phyloP scores from a whole-genome alignment of 768 basidiomycete species.

The Termitomyces eurrhizus region DNA sequence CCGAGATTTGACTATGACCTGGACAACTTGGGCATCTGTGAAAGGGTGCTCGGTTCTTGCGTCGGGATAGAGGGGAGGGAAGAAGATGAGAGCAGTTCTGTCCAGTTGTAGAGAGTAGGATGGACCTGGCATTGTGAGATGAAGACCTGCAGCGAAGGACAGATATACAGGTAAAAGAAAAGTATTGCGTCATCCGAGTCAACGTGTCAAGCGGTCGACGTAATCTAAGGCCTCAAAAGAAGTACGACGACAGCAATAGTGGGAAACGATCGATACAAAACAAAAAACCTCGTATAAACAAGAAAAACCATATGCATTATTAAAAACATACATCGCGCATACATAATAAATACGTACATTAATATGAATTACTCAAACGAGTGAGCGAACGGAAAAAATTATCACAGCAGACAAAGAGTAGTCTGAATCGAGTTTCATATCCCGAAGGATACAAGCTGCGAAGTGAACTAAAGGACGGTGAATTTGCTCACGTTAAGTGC shows the following conservation, averaged over 20 bases:
- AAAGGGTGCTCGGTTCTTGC: constrained; percentile 1
- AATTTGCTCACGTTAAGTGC: constrained; percentile 5
- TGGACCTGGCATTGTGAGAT: constrained; percentile 12
- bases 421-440: constrained; percentile 59
- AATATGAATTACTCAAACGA: constrained; percentile 13
- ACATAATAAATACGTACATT: background rate
- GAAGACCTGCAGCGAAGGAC: background rate
- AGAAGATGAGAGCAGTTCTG: constrained; percentile 29
- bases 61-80: constrained; percentile 19
- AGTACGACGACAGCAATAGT: background rate
- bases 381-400: constrained; percentile 19
- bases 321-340: background rate
- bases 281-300: background rate
- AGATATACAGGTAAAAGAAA: background rate
- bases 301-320: background rate
- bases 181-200: background rate
- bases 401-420: constrained; percentile 51
- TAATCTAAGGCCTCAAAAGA: background rate
- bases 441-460: constrained; percentile 44
- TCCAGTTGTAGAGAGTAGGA: constrained; percentile 35
- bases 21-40: constrained; percentile 21
- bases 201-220: background rate
- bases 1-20: constrained; percentile 30
- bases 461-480: constrained; percentile 63
- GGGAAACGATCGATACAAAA: background rate